Conservation (phyloP, 352 stramenopile genomes). For the Peronosclerospora sorghi region DNA sequence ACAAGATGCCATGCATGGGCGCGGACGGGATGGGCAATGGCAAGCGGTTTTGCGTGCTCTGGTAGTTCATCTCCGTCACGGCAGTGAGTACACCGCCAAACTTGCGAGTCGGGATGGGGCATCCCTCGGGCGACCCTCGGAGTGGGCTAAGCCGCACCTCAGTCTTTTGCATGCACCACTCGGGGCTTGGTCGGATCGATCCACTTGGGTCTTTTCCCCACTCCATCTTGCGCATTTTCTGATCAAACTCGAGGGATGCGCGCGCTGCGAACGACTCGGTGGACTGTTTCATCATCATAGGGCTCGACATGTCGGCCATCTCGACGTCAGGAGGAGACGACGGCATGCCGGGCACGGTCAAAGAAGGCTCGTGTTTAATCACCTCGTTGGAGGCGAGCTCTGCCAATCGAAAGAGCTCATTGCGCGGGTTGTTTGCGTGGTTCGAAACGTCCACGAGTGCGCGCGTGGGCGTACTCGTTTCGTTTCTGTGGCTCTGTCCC, state of each 20-base stretch:
- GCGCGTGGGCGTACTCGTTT: slow-evolving; percentile 15
- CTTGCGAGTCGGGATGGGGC: slow-evolving; percentile 15
- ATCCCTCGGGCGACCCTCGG: slow-evolving; percentile 23
- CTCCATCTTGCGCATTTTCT: slow-evolving; percentile 33
- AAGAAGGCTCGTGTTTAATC: slow-evolving; percentile 56
- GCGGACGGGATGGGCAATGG: slow-evolving; percentile 14
- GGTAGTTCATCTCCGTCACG: slow-evolving; percentile 36
- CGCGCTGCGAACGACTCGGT: slow-evolving; percentile 2
- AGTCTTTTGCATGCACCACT: slow-evolving; percentile 49
- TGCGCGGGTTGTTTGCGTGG: slow-evolving; percentile 19
- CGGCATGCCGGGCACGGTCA: slow-evolving; percentile 6
- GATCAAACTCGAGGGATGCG: slow-evolving; percentile 15
- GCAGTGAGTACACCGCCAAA: slow-evolving; percentile 36
- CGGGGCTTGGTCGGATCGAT: slow-evolving; percentile 18
- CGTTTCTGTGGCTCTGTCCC: neutral
- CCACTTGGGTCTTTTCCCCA: slow-evolving; percentile 10
- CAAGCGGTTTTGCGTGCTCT: slow-evolving; percentile 39
- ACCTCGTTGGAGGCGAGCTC: slow-evolving; percentile 68
- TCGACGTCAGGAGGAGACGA: slow-evolving; percentile 24
- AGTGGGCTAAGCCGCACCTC: slow-evolving; percentile 58
- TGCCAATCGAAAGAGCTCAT: slow-evolving; percentile 61
- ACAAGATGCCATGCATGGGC: slow-evolving; percentile 19
- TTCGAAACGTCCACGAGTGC: slow-evolving; percentile 21
- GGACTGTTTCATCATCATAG: slow-evolving; percentile 27
- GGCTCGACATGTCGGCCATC: slow-evolving; percentile 33